Percentiles rank a stretch among this genome's conserved stretches.
Conservation (phyloP, 23 red algal genomes). For the Gracilariopsis chorda region DNA sequence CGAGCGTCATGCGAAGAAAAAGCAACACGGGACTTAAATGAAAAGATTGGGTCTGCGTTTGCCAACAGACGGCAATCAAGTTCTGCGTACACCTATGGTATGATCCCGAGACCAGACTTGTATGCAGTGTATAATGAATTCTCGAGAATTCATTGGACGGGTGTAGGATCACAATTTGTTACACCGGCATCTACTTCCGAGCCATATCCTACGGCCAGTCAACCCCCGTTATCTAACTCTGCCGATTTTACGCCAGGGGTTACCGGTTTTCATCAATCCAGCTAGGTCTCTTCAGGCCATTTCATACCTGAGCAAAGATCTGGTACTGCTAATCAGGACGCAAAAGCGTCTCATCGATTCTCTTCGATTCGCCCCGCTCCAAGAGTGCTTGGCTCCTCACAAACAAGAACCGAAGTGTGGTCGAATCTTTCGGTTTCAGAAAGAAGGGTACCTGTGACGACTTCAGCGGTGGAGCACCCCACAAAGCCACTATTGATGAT, state of each 20-base stretch:
- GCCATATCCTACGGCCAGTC: not conserved
- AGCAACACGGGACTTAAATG: constrained; percentile 67
- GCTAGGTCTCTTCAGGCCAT: not conserved
- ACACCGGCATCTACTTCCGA: not conserved
- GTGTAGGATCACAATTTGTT: not conserved
- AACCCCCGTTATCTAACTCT: not conserved
- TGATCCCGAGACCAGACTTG: constrained; percentile 24
- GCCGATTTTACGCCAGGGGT: not conserved
- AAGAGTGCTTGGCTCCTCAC: not conserved
- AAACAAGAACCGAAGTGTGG: not conserved
- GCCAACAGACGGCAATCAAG: constrained; percentile 32
- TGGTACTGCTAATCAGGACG: constrained; percentile 5
- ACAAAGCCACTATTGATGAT: not conserved
- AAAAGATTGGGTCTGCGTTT: constrained; percentile 63
- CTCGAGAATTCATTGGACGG: constrained; percentile 1
- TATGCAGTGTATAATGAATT: constrained; percentile 72
- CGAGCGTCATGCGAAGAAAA: constrained; percentile 85
- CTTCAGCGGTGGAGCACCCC: not conserved
- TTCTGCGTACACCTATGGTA: constrained; percentile 7
- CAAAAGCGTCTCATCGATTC: not conserved
- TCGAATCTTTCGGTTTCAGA: not conserved
- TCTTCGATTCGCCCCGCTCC: not conserved
- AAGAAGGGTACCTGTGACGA: not conserved
- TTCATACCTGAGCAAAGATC: constrained; percentile 15
- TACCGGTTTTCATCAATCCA: not conserved